Evolutionary conservation across 1,139 yeast species (phyloP).

Genomic region (Pneumocystis jirovecii): DNA sequence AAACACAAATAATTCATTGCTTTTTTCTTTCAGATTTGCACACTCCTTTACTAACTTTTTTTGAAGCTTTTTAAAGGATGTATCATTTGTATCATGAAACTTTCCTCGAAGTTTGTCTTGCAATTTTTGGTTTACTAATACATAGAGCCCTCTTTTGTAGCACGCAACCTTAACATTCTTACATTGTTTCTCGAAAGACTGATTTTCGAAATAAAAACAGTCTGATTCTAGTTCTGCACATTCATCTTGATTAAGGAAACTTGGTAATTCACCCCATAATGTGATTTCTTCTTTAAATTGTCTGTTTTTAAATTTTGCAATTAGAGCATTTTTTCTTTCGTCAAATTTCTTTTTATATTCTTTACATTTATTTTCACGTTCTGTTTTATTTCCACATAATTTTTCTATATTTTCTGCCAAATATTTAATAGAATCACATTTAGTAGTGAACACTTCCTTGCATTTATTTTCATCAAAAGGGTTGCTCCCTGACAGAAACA

Average conservation of each 20-base stretch:
- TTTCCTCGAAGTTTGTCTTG: not conserved
- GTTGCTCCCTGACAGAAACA: too few species aligned
- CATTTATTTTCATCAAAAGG: too few species aligned
- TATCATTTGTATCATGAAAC: not conserved
- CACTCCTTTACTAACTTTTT: not conserved
- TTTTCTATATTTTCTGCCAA: too few species aligned
- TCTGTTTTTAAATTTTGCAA: too few species aligned
- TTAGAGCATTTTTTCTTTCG: too few species aligned
- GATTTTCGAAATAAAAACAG: not conserved
- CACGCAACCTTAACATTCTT: not conserved
- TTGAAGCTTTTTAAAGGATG: not conserved
- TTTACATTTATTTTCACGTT: too few species aligned
- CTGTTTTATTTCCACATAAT: too few species aligned
- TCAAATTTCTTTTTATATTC: too few species aligned
- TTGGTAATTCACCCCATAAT: not conserved
- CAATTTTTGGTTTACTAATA: not conserved
- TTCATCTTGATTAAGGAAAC: not conserved
- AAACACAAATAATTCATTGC: not conserved
- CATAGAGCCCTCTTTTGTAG: not conserved
- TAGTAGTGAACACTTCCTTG: too few species aligned
- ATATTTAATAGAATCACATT: too few species aligned
- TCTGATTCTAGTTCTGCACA: not conserved
- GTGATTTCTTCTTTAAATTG: not conserved
- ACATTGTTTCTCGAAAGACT: not conserved
- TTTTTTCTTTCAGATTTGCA: not conserved